Base-by-base conservation (phyloP, 768 basidiomycete species). In the Amanita subjunquillea region DNA sequence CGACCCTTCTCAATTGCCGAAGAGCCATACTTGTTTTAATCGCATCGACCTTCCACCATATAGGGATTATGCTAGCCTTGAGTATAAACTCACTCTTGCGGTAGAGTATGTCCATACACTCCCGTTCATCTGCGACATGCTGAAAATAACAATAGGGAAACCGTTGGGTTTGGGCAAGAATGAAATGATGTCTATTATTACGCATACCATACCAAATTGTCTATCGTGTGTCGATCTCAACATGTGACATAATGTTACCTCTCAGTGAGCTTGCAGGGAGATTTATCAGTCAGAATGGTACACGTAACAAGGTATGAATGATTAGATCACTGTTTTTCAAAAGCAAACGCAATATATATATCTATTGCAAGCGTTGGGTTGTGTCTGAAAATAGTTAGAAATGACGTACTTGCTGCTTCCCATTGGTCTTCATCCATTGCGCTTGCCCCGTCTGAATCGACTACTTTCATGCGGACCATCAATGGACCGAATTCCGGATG, bases 1-100 rank as follows among this genome's bases (percentile, higher is more conserved):
- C 25, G 96, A 99, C 62, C 90, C 93, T 20, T 88, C 87, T 22
- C 93, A 96, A 66, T 69, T 99, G 62, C 96, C 96, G 1, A 99
- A 98, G 83, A 90, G 87, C 66, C 87, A 90, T 63, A 89, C 87
- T 1, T 98, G 96, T 73, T 99, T 99, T 80, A 98, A 88, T 59
- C 77, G 91, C 41, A 92, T 95, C 60, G 96, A 99, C 71, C 69
- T 99, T 51, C 96, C 96, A n/a, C 91, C 93, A 10, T 99, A 99
- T 67, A 94, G 91, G 64, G 91, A 92, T 60, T 96, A 95, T 64
- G 88, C 88, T 38, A 91, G 83, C 59, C 67, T 98, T 59, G 95
- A 98, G 67, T 87, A 97, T 44, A 97, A 97, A 73, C 71, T 99
- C 56, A 95, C 93, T 3, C 75, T 94, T 56, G 92, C 92, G 51